Evolutionary conservation across 129 eudicot genomes (phyloP), one percentile per base, ranked within the genome.

Genomic region (Pittosporum tobira): DNA sequence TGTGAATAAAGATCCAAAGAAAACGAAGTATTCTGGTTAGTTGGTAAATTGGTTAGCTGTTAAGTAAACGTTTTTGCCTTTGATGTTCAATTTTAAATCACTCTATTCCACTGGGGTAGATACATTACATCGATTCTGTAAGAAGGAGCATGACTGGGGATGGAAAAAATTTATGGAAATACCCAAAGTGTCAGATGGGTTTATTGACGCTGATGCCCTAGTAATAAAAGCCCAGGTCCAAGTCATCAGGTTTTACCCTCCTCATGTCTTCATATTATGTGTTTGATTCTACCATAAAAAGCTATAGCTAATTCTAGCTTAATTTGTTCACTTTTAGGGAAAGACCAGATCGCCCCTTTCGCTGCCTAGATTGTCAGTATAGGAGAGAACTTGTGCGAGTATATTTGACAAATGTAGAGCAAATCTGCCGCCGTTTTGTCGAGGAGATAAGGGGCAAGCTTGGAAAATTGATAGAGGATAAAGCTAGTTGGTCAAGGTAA

Each of bases 121-220:
- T 68, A 93, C 99, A 38, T 79, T 93, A 62, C 99, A 93, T 54
- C 91, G 94, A 9, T 93, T 93, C 59, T 87, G 96, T 91, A 93
- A 93, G 81, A 93, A 93, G 79, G 99, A 93, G 74, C 99, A 93
- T 75, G 99, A 93, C 47, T 93, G 99, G 99, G 99, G 99, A 15
- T 93, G 99, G 99, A 93, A 93, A 79, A 93, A 93, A 46, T 93
- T 93, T 69, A 93, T 93, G 99, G 99, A 93, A 71, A 81, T 83
- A 25, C 79, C 96, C 4, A 93, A 93, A 79, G 88, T 93, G 59
- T 64, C 78, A 59, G 99, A 93, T 64, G 99, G 96, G 37, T 93
- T 93, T 84, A 72, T 93, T 63, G 99, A 93, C 72, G 85, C 83
- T 3, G 96, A 93, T 68, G 74, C 94, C 21, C 88, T 93, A 51